Evolutionary conservation across 2,329 filamentous ascomycete genomes (phyloP).

Genomic region (Venturia asperata): DNA sequence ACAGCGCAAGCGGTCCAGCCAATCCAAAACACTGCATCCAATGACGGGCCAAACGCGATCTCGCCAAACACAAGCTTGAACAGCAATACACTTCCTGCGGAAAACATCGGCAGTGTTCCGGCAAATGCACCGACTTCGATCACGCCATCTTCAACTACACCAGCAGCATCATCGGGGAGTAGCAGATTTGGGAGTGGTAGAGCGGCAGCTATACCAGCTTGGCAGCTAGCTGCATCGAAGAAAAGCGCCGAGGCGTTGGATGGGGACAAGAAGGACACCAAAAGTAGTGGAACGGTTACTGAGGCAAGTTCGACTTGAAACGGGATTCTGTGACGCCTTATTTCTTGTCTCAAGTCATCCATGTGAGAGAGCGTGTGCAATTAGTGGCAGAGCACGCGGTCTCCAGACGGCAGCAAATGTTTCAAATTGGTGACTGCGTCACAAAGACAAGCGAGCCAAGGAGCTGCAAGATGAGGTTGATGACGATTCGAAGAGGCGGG

Average conservation of each 20-base stretch:
- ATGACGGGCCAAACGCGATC: conserved; percentile 6
- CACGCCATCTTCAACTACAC: conserved; percentile 22
- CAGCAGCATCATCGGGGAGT: conserved; percentile 24
- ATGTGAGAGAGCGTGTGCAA: neutral
- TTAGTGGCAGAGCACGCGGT: no score
- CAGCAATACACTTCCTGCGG: conserved; percentile 15
- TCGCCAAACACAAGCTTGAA: conserved; percentile 15
- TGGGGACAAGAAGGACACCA: conserved; percentile 36
- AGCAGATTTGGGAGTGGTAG: conserved; percentile 23
- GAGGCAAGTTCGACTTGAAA: conserved; percentile 17
- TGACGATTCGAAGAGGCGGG: neutral
- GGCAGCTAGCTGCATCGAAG: conserved; percentile 47
- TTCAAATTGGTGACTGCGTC: no score
- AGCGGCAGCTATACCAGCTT: conserved; percentile 43
- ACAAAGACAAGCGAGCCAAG: no score
- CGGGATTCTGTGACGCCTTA: neutral
- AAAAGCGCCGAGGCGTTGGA: conserved; percentile 35
- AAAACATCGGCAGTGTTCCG: conserved; percentile 22
- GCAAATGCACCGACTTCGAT: conserved; percentile 23
- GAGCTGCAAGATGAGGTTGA: no score
- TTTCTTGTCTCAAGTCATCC: neutral
- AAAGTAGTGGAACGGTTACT: conserved; percentile 18
- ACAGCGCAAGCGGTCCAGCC: conserved; percentile 7
- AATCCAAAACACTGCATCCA: neutral
- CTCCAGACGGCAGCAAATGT: no score